Evolutionary conservation across 192 early-diverging fungal genomes (phyloP).

Genomic region (Glomus cerebriforme): DNA sequence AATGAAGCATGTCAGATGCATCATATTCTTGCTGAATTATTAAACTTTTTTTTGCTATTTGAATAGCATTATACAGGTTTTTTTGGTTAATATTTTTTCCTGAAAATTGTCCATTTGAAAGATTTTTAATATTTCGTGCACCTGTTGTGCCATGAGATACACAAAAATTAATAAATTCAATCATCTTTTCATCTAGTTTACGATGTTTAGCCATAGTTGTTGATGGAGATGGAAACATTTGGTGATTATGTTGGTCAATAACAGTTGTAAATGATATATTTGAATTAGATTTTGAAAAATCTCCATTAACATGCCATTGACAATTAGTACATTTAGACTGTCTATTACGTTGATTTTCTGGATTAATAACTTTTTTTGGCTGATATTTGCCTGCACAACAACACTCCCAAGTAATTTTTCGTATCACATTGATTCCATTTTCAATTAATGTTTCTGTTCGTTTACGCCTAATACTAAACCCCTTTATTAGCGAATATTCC

Average conservation of each 20-base stretch:
- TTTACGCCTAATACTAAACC: too few species aligned
- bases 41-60: too few species aligned
- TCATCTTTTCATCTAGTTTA: not conserved
- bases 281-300: not conserved
- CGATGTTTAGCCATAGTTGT: not conserved
- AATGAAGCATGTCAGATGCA: too few species aligned
- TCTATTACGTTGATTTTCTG: not conserved
- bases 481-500: too few species aligned
- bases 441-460: too few species aligned
- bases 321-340: not conserved
- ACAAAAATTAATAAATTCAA: conserved; percentile 9
- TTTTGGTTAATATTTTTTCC: not conserved
- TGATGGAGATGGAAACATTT: not conserved
- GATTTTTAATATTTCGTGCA: not conserved
- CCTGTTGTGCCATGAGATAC: not conserved
- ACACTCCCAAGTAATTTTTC: not conserved
- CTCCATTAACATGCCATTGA: not conserved
- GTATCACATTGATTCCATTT: too few species aligned
- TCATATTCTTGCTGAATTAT: too few species aligned
- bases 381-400: not conserved
- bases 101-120: not conserved
- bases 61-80: too few species aligned
- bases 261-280: not conserved
- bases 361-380: not conserved
- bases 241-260: not conserved